phyloP scores from a whole-genome alignment of 768 basidiomycete species.

The Leccinum pellstonianum region DNA sequence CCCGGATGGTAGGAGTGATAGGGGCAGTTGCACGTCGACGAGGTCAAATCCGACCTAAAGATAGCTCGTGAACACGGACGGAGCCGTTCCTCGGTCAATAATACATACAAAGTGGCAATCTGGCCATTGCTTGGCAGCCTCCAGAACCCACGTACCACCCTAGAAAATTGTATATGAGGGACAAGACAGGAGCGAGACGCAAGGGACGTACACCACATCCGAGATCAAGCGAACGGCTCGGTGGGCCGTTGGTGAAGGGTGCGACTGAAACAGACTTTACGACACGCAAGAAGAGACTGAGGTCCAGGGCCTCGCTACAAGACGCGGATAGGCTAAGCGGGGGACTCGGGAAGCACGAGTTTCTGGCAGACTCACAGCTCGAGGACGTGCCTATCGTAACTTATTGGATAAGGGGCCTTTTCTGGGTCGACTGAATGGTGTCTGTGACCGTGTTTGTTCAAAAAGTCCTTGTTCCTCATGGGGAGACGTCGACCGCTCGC shows the following conservation, averaged over 20 bases:
- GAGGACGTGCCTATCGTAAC: constrained; percentile 64
- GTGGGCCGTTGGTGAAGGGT: constrained; percentile 49
- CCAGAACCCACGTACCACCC: constrained; percentile 71
- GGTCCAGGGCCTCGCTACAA: constrained; percentile 55
- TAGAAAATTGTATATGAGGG: constrained; percentile 23
- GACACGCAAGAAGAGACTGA: constrained; percentile 47
- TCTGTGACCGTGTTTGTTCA: constrained; percentile 56
- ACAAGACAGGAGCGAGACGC: background rate
- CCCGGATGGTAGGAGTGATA: constrained; percentile 47
- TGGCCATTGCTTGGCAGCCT: constrained; percentile 71
- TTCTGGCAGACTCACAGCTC: constrained; percentile 55
- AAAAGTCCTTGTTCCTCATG: constrained; percentile 52
- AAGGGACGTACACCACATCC: constrained; percentile 64
- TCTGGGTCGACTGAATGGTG: constrained; percentile 70
- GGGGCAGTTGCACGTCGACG: constrained; percentile 69
- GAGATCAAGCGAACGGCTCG: constrained; percentile 59
- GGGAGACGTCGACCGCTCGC: constrained; percentile 33
- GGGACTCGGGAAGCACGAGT: background rate
- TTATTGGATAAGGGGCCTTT: constrained; percentile 79
- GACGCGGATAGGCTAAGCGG: constrained; percentile 6
- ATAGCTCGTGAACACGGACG: constrained; percentile 6
- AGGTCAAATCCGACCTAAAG: constrained; percentile 75
- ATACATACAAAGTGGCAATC: constrained; percentile 59
- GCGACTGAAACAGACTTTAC: constrained; percentile 58
- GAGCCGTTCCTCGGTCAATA: background rate